Evolutionary conservation across 2,329 filamentous ascomycete species (phyloP).

Genomic region (Emmonsiellopsis sp.): DNA sequence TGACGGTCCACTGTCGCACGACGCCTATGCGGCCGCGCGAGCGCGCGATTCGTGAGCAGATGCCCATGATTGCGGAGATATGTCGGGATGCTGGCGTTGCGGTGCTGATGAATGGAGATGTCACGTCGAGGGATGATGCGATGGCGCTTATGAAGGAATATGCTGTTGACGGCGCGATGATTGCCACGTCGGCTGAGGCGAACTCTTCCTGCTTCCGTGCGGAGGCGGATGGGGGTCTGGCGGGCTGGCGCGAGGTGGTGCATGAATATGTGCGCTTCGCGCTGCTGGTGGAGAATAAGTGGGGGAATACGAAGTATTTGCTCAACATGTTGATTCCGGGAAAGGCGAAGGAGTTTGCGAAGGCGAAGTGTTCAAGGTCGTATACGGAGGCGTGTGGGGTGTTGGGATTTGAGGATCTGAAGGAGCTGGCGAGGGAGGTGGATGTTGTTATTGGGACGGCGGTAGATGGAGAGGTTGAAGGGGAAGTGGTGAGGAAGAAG

Average conservation of each 20-base stretch:
- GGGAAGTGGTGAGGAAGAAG: background rate
- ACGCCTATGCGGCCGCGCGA: slow-evolving; percentile 91
- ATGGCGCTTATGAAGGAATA: slow-evolving; percentile 63
- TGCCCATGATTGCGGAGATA: slow-evolving; percentile 71
- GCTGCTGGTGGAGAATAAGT: slow-evolving; percentile 74
- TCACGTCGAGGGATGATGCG: slow-evolving; percentile 64
- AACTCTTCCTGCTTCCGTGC: slow-evolving; percentile 81
- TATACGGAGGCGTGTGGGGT: slow-evolving; percentile 60
- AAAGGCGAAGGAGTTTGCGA: slow-evolving; percentile 55
- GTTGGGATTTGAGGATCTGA: slow-evolving; percentile 55
- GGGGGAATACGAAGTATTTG: slow-evolving; percentile 87
- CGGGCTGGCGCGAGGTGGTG: slow-evolving; percentile 68
- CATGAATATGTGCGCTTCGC: slow-evolving; percentile 62
- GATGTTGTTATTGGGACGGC: slow-evolving; percentile 50
- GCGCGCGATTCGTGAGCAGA: slow-evolving; percentile 72
- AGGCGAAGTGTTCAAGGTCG: slow-evolving; percentile 56
- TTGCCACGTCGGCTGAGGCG: slow-evolving; percentile 81
- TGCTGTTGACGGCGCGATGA: slow-evolving; percentile 92
- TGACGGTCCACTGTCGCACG: slow-evolving; percentile 93
- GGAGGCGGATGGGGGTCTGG: slow-evolving; percentile 57
- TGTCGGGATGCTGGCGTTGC: slow-evolving; percentile 81
- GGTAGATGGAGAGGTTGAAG: background rate
- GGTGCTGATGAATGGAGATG: slow-evolving; percentile 93
- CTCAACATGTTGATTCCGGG: slow-evolving; percentile 79
- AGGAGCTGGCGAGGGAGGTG: slow-evolving; percentile 53